Conservation (phyloP, 805 yeast species). For the Sugiyamaella qingdaonensis region DNA sequence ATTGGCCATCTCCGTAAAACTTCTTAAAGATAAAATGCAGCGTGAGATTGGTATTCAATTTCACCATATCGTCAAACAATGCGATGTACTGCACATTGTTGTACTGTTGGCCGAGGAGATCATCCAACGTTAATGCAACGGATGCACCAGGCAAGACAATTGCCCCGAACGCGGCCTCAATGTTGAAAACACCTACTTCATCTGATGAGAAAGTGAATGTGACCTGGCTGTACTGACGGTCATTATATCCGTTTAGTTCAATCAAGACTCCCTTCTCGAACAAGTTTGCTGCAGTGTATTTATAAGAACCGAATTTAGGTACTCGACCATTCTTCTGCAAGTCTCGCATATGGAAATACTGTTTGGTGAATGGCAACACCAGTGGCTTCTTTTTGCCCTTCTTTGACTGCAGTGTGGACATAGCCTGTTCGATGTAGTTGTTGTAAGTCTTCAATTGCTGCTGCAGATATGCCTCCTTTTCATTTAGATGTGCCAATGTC, state of each 20-base stretch:
- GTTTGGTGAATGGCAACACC: slow-evolving; percentile 57
- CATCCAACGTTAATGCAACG: slow-evolving; percentile 60
- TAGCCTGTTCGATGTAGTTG: slow-evolving; percentile 46
- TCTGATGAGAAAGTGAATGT: slow-evolving; percentile 75
- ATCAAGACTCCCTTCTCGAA: slow-evolving; percentile 66
- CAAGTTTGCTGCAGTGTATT: slow-evolving; percentile 70
- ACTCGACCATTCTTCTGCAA: slow-evolving; percentile 60
- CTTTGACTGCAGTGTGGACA: slow-evolving; percentile 46
- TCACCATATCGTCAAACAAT: slow-evolving; percentile 63
- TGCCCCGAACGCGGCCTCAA: slow-evolving; percentile 70
- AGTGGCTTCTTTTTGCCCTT: slow-evolving; percentile 29
- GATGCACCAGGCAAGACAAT: slow-evolving; percentile 51
- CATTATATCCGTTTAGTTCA: slow-evolving; percentile 51
- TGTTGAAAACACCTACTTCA: slow-evolving; percentile 61
- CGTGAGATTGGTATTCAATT: slow-evolving; percentile 63
- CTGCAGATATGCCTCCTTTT: slow-evolving; percentile 43
- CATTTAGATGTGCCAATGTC: slow-evolving; percentile 43
- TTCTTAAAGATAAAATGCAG: slow-evolving; percentile 67
- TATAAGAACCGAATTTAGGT: slow-evolving; percentile 73
- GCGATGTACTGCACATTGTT: slow-evolving; percentile 53
- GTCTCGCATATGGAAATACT: slow-evolving; percentile 70
- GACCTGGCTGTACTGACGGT: slow-evolving; percentile 55
- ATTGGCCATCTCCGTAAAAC: slow-evolving; percentile 52
- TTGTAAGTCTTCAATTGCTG: slow-evolving; percentile 41
- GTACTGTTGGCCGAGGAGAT: slow-evolving; percentile 67